phyloP scores from a whole-genome alignment of 257 asterid genomes.

The Plantago major region DNA sequence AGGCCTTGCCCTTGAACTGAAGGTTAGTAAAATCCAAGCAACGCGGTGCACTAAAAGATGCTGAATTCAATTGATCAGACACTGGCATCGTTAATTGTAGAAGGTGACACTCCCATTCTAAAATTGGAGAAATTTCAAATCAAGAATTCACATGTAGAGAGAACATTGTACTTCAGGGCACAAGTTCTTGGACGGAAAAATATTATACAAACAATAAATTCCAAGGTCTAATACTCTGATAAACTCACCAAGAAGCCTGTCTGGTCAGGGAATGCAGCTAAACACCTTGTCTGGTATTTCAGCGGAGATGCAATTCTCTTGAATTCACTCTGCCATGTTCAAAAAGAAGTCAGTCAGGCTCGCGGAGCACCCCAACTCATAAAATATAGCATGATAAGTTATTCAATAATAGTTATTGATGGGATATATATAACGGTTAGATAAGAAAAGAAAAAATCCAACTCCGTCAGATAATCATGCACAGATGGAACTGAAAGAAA shows the following conservation, averaged over 20 bases:
- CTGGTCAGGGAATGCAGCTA: slow-evolving; percentile 97
- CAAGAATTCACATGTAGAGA: too few species aligned
- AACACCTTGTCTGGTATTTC: slow-evolving; percentile 94
- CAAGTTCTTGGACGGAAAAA: not conserved
- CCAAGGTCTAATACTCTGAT: slow-evolving; percentile 10
- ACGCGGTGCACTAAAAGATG: too few species aligned
- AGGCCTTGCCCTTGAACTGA: too few species aligned
- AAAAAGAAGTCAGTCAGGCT: slow-evolving; percentile 18
- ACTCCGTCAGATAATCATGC: not conserved
- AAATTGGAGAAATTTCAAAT: too few species aligned
- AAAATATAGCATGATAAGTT: slow-evolving; percentile 12
- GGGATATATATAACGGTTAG: not conserved
- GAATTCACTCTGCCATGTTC: slow-evolving; percentile 66
- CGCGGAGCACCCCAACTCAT: slow-evolving; percentile 14
- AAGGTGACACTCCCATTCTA: too few species aligned
- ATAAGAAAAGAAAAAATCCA: not conserved
- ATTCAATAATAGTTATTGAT: slow-evolving; percentile 2
- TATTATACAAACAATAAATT: slow-evolving; percentile 10
- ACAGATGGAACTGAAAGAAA: not conserved
- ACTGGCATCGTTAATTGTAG: too few species aligned
- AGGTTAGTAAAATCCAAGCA: too few species aligned
- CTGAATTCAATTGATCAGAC: too few species aligned
- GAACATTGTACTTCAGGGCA: not conserved
- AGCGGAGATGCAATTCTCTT: slow-evolving; percentile 81
- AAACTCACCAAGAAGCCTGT: slow-evolving; percentile 90